Evolutionary conservation across 345 rosid genomes (phyloP).

Genomic region (Excoecaria cochinchinensis): DNA sequence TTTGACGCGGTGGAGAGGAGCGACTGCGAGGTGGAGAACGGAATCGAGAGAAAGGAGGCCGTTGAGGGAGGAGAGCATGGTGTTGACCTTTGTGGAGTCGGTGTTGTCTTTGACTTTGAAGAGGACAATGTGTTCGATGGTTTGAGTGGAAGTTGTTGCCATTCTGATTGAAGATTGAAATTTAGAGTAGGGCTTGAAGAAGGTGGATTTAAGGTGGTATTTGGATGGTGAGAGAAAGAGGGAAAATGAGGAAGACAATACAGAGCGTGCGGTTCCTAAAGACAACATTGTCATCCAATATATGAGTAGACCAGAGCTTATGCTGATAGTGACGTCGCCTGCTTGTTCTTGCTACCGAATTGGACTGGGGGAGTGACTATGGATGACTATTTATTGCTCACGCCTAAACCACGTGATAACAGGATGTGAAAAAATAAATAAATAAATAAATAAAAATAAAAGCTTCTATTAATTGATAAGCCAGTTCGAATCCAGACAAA

Average conservation of each 20-base stretch:
- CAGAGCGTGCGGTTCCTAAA: conserved; percentile 20
- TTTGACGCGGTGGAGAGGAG: conserved; percentile 45
- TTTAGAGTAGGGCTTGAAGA: no score
- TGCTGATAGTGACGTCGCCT: neutral
- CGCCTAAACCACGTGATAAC: no score
- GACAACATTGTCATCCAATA: conserved; percentile 22
- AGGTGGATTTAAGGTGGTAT: conserved; percentile 7
- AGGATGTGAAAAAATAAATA: no score
- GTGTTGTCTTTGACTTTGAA: conserved; percentile 63
- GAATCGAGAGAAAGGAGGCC: conserved; percentile 49
- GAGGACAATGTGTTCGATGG: conserved; percentile 76
- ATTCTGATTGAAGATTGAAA: conserved; percentile 17
- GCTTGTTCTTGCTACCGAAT: no score
- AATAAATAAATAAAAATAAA: no score
- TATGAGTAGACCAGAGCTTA: neutral
- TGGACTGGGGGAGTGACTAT: no score
- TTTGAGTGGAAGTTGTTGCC: conserved; percentile 26
- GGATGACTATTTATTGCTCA: no score
- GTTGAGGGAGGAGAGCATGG: conserved; percentile 62
- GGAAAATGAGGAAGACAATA: conserved; percentile 23
- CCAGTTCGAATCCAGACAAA: no score
- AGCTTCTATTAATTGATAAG: no score
- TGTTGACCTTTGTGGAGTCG: conserved; percentile 38
- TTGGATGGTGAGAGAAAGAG: conserved; percentile 19
- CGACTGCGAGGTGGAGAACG: conserved; percentile 66